These are phyloP conservation scores for Punctularia strigosozonata DNA, from an alignment of 768 basidiomycete genomes.

Conservation along the genomic window DNA sequence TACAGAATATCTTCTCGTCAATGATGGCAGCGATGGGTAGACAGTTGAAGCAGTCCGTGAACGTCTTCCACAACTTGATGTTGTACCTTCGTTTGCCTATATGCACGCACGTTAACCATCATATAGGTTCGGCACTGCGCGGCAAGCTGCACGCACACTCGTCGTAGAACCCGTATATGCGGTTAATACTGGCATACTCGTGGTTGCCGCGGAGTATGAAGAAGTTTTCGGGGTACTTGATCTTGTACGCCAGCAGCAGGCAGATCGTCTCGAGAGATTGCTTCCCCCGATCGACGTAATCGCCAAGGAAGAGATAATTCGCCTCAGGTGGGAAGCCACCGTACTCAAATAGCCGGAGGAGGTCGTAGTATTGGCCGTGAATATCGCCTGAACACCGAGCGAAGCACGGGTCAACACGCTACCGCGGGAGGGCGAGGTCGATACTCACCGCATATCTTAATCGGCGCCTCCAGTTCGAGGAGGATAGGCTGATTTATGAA, in stretches of 20 bases:
- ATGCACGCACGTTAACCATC: slow-evolving; percentile 1
- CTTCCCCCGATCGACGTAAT: slow-evolving; percentile 99
- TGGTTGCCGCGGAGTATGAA: slow-evolving; percentile 99
- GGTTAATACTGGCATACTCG: slow-evolving; percentile 98
- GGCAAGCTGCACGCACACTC: slow-evolving; percentile 64
- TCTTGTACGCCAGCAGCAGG: slow-evolving; percentile 97
- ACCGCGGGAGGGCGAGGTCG: not conserved
- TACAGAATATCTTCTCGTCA: slow-evolving; percentile 99
- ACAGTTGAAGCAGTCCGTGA: slow-evolving; percentile 99
- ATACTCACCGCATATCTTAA: slow-evolving; percentile 96
- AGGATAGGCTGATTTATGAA: slow-evolving; percentile 99
- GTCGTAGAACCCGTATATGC: slow-evolving; percentile 99
- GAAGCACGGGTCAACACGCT: not conserved
- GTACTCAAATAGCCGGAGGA: slow-evolving; percentile 95
- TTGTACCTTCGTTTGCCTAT: slow-evolving; percentile 99
- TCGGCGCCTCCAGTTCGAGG: slow-evolving; percentile 95
- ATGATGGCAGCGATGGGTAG: slow-evolving; percentile 98
- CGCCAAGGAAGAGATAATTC: slow-evolving; percentile 98
- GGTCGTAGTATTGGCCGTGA: slow-evolving; percentile 98
- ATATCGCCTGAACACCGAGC: slow-evolving; percentile 65
- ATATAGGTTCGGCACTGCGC: slow-evolving; percentile 2
- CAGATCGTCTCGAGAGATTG: slow-evolving; percentile 99
- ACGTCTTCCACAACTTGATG: slow-evolving; percentile 99
- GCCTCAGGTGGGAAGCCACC: slow-evolving; percentile 99
- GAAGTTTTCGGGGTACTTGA: slow-evolving; percentile 99